phyloP scores from a whole-genome alignment of 306 rosid genomes.

The Rubus parviflorus region DNA sequence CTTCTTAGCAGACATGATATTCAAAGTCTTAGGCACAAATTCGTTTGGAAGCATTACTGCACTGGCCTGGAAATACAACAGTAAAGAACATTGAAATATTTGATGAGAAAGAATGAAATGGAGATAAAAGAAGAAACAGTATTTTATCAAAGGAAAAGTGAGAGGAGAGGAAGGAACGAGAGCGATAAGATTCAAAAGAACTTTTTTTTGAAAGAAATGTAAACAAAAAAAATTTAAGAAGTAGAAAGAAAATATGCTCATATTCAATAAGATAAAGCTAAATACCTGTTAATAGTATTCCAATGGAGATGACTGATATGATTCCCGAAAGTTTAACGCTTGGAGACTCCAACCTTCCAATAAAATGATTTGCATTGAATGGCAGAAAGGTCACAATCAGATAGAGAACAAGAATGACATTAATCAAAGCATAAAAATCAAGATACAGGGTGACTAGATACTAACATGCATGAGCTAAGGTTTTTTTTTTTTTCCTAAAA shows the following conservation, averaged over 20 bases:
- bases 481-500: too few relatives aligned
- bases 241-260: constrained; percentile 19
- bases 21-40: background rate
- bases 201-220: background rate
- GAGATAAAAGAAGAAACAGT: background rate
- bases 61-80: background rate
- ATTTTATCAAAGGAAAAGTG: background rate
- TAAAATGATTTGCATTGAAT: constrained; percentile 31
- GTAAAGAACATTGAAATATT: background rate
- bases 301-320: constrained; percentile 71
- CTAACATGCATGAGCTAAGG: constrained; percentile 10
- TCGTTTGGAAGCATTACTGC: background rate
- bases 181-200: background rate
- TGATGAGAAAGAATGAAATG: background rate
- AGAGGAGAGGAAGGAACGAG: background rate
- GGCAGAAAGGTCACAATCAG: constrained; percentile 19
- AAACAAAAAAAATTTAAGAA: background rate
- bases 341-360: constrained; percentile 88
- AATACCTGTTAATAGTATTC: constrained; percentile 92
- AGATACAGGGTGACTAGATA: background rate
- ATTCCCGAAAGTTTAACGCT: constrained; percentile 87
- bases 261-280: constrained; percentile 3
- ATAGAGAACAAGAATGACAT: constrained; percentile 1
- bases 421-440: constrained; percentile 13
- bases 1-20: background rate